phyloP scores from a whole-genome alignment of 2,329 filamentous ascomycete genomes.

The Ophiognomonia clavigignenti-juglandacearum region DNA sequence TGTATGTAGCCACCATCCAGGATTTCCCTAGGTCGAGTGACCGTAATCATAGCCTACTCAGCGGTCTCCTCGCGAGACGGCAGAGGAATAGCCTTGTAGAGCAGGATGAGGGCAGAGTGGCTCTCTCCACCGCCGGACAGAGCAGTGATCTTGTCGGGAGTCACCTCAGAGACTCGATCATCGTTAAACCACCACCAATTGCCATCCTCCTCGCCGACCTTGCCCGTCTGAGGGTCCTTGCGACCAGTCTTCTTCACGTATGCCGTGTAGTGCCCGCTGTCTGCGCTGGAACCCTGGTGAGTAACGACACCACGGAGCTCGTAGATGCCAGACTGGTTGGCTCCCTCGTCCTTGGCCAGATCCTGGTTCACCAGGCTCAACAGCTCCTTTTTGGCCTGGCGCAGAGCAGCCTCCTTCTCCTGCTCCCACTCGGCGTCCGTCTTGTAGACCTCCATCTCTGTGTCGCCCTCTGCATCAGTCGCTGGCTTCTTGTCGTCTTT shows the following conservation, averaged over 20 bases:
- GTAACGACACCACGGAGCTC: conserved; percentile 92
- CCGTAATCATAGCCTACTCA: no score
- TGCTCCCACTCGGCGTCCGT: conserved; percentile 90
- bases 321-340: conserved; percentile 92
- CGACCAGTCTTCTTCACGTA: conserved; percentile 89
- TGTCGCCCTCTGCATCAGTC: conserved; percentile 57
- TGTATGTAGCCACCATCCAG: no score
- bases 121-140: conserved; percentile 85
- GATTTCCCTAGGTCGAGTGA: no score
- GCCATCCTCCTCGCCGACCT: conserved; percentile 75
- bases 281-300: conserved; percentile 92
- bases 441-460: conserved; percentile 79
- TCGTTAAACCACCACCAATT: conserved; percentile 99
- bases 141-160: conserved; percentile 83
- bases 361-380: conserved; percentile 70
- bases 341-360: conserved; percentile 70
- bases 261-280: conserved; percentile 96
- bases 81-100: conserved; percentile 71
- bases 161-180: conserved; percentile 91
- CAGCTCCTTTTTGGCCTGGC: conserved; percentile 83
- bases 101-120: conserved; percentile 74
- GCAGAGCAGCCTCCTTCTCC: conserved; percentile 70
- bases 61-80: conserved; percentile 48
- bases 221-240: conserved; percentile 70
- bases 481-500: conserved; percentile 32